Evolutionary conservation across 2,329 filamentous ascomycete species (phyloP), one percentile per base, ranked within the genome.

Genomic region (Coniochaeta sp.): DNA sequence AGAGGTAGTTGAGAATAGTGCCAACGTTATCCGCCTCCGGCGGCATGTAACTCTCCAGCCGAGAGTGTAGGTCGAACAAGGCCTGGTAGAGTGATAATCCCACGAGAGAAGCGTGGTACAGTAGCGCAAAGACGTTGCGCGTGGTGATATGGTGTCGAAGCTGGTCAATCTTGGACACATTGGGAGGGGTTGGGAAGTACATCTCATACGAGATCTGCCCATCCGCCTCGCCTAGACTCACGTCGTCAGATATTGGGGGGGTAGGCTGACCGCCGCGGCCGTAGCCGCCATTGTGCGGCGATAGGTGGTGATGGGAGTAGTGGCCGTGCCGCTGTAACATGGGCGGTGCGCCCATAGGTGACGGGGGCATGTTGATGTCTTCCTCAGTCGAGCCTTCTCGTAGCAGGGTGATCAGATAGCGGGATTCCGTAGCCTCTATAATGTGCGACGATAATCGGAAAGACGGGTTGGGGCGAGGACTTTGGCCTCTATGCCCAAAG

Each of bases 91-190:
- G 70, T 4, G 86, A 85, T 1, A 83, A 67, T 0, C 88, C 88
- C 2, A 90, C 86, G 0, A 90, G 76, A 0, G 87, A 86, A 24
- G 83, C 82, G 58, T 84, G 79, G 65, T 84, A 86, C 1, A 89
- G 71, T 36, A 89, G 72, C 0, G 87, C 87, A 65, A 90, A 85
- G 52, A 89, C 81, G 66, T 90, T 90, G 22, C 88, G 81, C 0
- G 87, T 87, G 0, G 87, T 86, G 55, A 89, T 78, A 64, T 87
- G 84, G 63, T 88, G 79, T 1, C 84, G 77, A 1, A 80, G 76
- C 59, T 79, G 80, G 47, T 79, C 81, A 19, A 71, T 71, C 67
- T 72, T 79, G 65, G 67, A 78, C 42, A 81, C 66, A 40, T 80
- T 77, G 1, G 76, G 64, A 0, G 85, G 85, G 0, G 84, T 78